phyloP scores from a whole-genome alignment of 257 asterid genomes.

The Fraxinus americana region DNA sequence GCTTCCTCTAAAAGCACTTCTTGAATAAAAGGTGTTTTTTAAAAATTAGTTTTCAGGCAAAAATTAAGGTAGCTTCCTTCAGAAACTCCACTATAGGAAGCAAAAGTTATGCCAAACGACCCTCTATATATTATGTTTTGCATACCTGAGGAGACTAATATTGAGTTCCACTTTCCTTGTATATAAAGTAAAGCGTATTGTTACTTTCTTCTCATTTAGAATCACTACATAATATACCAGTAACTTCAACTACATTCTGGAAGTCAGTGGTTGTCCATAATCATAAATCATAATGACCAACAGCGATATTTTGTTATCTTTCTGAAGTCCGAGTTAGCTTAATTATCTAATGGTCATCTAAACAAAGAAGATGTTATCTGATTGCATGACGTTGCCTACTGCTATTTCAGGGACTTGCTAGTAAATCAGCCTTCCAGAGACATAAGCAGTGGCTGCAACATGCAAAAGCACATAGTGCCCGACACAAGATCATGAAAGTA shows the following conservation, averaged over 20 bases:
- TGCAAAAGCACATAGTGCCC: slow-evolving; percentile 94
- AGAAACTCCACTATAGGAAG: no score
- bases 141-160: not conserved
- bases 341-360: not conserved
- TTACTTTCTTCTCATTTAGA: not conserved
- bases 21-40: no score
- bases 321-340: not conserved
- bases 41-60: no score
- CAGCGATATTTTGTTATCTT: not conserved
- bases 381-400: not conserved
- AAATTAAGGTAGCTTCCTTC: no score
- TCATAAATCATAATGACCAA: not conserved
- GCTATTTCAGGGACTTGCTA: slow-evolving; percentile 67
- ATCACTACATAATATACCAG: not conserved
- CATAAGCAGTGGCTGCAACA: slow-evolving; percentile 94
- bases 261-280: not conserved
- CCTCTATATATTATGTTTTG: no score
- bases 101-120: no score
- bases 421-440: slow-evolving; percentile 87
- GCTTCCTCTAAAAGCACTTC: no score
- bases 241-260: no score
- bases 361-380: not conserved
- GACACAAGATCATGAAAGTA: slow-evolving; percentile 94
- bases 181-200: not conserved
- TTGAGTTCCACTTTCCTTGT: not conserved